Conservation (phyloP, 2,329 filamentous ascomycete species). For the Colletotrichum sp. region DNA sequence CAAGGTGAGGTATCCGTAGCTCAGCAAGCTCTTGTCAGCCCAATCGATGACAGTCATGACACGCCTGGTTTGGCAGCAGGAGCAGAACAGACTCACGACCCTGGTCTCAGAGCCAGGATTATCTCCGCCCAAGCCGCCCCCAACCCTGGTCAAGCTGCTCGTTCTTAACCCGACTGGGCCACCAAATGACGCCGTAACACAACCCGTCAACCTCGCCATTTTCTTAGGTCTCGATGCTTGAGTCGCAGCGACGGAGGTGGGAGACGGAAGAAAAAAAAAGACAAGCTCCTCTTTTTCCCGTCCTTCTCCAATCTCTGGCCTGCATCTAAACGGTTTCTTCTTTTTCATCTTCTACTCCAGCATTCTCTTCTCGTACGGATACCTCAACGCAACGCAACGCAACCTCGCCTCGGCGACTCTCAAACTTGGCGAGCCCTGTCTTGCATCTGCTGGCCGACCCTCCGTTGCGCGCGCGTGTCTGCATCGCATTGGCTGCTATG, state of each 20-base stretch:
- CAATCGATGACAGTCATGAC: slow-evolving; percentile 18
- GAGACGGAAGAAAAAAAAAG: slow-evolving; percentile 16
- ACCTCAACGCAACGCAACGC: not conserved
- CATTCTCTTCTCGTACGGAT: not conserved
- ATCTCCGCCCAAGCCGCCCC: slow-evolving; percentile 2
- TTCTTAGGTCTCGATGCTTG: slow-evolving; percentile 2
- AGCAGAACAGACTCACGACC: slow-evolving; percentile 1
- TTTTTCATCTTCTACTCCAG: not conserved
- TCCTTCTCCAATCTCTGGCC: not conserved
- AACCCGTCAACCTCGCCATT: slow-evolving; percentile 23
- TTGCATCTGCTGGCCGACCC: slow-evolving; percentile 1
- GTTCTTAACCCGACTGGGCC: slow-evolving; percentile 15
- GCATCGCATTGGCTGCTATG: slow-evolving; percentile 48
- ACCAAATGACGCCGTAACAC: slow-evolving; percentile 17
- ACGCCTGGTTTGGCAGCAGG: slow-evolving; percentile 4
- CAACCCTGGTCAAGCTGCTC: slow-evolving; percentile 5
- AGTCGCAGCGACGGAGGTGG: slow-evolving; percentile 26
- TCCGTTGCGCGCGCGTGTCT: slow-evolving; percentile 40
- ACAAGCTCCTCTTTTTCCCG: not conserved
- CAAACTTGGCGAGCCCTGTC: slow-evolving; percentile 1
- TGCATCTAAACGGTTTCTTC: not conserved
- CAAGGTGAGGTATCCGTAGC: not conserved
- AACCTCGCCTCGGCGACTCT: slow-evolving; percentile 1
- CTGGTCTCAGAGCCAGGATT: not conserved
- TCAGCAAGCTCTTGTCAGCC: slow-evolving; percentile 4